phyloP scores from a whole-genome alignment of 2,329 filamentous ascomycete genomes.

The Aspergillus vadensis region DNA sequence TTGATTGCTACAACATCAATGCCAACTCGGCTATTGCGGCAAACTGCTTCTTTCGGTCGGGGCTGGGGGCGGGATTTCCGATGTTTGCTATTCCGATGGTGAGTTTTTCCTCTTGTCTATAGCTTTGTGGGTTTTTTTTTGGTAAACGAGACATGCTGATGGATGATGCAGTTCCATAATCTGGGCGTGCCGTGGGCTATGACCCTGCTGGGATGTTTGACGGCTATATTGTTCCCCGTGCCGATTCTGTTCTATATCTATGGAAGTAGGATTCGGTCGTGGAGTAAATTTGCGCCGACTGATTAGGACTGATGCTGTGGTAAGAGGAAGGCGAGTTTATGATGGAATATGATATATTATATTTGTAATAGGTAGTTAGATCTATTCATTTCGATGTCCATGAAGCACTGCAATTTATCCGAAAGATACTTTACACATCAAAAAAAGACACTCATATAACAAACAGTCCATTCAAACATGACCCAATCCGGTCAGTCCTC shows the following conservation, averaged over 20 bases:
- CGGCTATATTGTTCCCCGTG: constrained; percentile 38
- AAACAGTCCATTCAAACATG: too few relatives aligned
- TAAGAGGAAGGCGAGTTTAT: too few relatives aligned
- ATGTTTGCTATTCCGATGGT: constrained; percentile 28
- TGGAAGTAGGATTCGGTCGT: constrained; percentile 42
- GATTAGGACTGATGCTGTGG: neutral
- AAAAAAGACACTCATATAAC: too few relatives aligned
- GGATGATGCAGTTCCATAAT: constrained; percentile 25
- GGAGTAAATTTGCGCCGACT: constrained; percentile 40
- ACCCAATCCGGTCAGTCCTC: too few relatives aligned
- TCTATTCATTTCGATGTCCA: too few relatives aligned
- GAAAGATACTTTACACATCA: too few relatives aligned
- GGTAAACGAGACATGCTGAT: too few relatives aligned
- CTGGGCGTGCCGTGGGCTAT: constrained; percentile 34
- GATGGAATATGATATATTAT: too few relatives aligned
- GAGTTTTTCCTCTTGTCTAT: neutral
- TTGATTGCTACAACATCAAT: constrained; percentile 37
- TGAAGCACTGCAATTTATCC: too few relatives aligned
- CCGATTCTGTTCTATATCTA: constrained; percentile 49
- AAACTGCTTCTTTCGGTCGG: constrained; percentile 32
- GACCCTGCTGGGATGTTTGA: constrained; percentile 32
- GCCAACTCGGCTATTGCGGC: constrained; percentile 39
- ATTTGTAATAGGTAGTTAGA: too few relatives aligned
- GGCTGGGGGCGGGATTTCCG: constrained; percentile 33
- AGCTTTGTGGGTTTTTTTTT: fast-evolving